These are phyloP conservation scores for Malus sylvestris DNA, from an alignment of 306 rosid genomes.

Conservation along the genomic window DNA sequence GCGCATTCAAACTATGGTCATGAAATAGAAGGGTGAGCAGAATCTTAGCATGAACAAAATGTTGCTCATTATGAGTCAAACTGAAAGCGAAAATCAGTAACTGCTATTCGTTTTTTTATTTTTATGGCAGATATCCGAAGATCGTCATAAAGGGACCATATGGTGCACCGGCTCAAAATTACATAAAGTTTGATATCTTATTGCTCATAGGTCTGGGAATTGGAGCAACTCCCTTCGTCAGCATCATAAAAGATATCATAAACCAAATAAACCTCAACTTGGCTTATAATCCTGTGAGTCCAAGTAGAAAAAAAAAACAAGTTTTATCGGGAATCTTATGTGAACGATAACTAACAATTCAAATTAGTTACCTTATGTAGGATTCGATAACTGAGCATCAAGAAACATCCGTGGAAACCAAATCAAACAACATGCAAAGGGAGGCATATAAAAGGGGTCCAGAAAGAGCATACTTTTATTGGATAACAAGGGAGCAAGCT, in stretches of 20 bases:
- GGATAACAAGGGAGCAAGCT: conserved; percentile 93
- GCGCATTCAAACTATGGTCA: conserved; percentile 17
- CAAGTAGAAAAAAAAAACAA: not conserved
- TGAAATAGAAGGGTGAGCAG: conserved; percentile 38
- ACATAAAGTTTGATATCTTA: conserved; percentile 68
- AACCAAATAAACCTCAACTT: conserved; percentile 33
- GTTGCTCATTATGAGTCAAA: not conserved
- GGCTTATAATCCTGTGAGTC: conserved; percentile 32
- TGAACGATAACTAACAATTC: not conserved
- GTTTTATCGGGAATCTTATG: not conserved
- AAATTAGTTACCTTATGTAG: conserved; percentile 11
- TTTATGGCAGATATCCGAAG: conserved; percentile 49
- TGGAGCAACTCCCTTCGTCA: conserved; percentile 94
- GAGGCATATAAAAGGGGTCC: conserved; percentile 37
- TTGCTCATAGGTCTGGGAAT: conserved; percentile 85
- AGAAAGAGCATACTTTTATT: conserved; percentile 84
- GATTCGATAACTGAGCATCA: not conserved
- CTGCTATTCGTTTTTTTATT: conserved; percentile 9
- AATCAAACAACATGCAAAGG: not conserved
- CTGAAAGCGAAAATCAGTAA: not conserved
- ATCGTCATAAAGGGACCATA: conserved; percentile 81
- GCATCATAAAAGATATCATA: conserved; percentile 75
- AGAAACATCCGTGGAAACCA: not conserved
- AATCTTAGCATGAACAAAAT: not conserved
- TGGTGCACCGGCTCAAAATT: conserved; percentile 92